Evolutionary conservation across 1,284 basidiomycete genomes (phyloP).

Genomic region (Moesziomyces sp.): DNA sequence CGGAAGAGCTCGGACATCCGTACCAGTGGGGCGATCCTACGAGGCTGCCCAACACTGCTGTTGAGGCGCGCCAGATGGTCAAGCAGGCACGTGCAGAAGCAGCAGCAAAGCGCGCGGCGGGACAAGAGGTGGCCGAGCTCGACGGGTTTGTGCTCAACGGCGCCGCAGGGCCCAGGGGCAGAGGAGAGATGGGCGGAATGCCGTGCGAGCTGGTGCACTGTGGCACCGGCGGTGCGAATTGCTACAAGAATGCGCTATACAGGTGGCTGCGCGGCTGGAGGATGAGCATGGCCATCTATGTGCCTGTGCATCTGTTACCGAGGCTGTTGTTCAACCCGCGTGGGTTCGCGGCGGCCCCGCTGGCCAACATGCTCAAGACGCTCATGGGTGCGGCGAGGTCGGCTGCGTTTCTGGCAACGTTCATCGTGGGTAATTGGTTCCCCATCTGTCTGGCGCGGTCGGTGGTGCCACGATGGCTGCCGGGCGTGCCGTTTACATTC

Average conservation of each 20-base stretch:
- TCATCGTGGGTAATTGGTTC: conserved; percentile 67
- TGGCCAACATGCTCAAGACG: conserved; percentile 51
- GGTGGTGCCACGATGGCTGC: conserved; percentile 51
- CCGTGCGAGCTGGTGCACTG: conserved; percentile 69
- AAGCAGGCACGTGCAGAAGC: conserved; percentile 13
- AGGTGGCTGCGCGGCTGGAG: conserved; percentile 65
- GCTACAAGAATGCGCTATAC: conserved; percentile 65
- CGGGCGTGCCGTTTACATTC: conserved; percentile 37
- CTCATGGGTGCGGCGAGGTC: conserved; percentile 64
- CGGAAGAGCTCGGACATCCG: conserved; percentile 57
- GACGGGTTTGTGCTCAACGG: conserved; percentile 50
- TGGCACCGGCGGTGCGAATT: conserved; percentile 60
- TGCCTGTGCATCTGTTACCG: conserved; percentile 69
- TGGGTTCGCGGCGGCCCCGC: conserved; percentile 47
- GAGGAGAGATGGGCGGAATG: conserved; percentile 62
- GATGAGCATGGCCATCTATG: conserved; percentile 67
- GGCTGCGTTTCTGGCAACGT: conserved; percentile 68
- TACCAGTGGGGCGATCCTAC: conserved; percentile 59
- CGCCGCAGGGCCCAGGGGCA: conserved; percentile 49
- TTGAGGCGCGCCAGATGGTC: conserved; percentile 30
- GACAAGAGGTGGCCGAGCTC: not conserved
- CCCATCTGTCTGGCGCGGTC: conserved; percentile 57
- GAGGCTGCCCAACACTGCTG: conserved; percentile 33
- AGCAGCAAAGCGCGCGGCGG: not conserved
- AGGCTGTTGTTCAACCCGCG: conserved; percentile 65